Base-by-base conservation (phyloP, 1,284 basidiomycete genomes). In the Trichosporon sp. region DNA sequence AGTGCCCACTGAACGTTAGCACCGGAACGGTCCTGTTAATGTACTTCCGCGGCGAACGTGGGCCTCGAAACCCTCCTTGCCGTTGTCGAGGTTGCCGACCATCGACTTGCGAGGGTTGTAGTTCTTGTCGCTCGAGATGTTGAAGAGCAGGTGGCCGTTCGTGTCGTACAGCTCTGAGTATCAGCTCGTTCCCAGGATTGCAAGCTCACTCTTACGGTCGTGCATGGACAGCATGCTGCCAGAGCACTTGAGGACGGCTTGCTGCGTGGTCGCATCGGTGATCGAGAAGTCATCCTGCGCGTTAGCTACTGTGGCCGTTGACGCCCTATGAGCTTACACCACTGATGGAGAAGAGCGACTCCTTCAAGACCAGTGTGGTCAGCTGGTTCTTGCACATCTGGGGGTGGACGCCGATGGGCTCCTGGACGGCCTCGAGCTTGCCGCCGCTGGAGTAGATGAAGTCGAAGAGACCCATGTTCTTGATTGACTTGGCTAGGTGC, bases 341-440 rank as follows among this genome's bases (percentile, higher is more conserved):
- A 16, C 43, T 56, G 37, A 73, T 37, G 0, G 69, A 68, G 35
- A 63, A 40, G 11, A 40, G 12, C 10, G 37, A 67, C 71, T 84
- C 83, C 68, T 81, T 81, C 59, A 83, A 70, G 4, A 82, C 59
- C 14, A 73, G 61, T 4, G 69, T 69, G 6, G 67, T 68, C n/a
- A 32, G 37, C 5, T n/a, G 11, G 6, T n/a, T 2, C 35, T 59
- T 43, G 46, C 68, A 37, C 68, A 71, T 70, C 46, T 64, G 65
- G 1, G 38, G 14, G 65, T 73, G 67, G 32, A 68, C 43, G 12
- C 64, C 68, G 21, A 73, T 40, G 26, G 67, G 65, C 10, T 65
- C 67, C 8, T 14, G 16, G 48, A 70, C 65, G 10, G 68, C 65
- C 14, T 19, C 21, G 43, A 73, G 69, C 14, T 32, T 63, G 35